A percentile compares a stretch with the other conserved stretches of the same genome.
Evolutionary conservation across 2,329 filamentous ascomycete species (phyloP).

Genomic region (Penicillium brasilianum): DNA sequence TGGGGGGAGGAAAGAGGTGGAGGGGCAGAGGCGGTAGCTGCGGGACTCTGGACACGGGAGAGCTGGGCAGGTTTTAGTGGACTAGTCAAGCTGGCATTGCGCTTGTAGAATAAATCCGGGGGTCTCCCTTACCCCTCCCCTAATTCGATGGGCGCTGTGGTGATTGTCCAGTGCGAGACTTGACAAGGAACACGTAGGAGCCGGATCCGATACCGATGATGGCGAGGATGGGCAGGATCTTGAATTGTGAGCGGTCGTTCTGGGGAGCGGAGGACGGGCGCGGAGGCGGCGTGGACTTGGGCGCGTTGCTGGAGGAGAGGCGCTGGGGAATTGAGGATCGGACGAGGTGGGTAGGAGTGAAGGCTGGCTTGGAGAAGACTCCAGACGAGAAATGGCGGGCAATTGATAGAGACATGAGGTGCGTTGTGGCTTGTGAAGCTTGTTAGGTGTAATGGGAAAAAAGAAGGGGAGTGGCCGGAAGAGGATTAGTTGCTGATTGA

Average conservation of each 20-base stretch:
- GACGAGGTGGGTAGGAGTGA: slow-evolving; percentile 9
- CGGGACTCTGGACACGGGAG: not conserved
- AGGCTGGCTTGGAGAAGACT: slow-evolving; percentile 24
- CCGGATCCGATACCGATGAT: slow-evolving; percentile 56
- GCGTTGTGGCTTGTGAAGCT: not conserved
- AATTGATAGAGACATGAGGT: slow-evolving; percentile 23
- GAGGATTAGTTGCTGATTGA: not conserved
- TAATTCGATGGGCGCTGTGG: slow-evolving; percentile 19
- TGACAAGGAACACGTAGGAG: slow-evolving; percentile 58
- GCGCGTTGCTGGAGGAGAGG: slow-evolving; percentile 24
- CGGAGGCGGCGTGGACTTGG: slow-evolving; percentile 15
- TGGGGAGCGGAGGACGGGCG: slow-evolving; percentile 31
- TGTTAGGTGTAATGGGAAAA: not conserved
- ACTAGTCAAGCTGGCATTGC: not conserved
- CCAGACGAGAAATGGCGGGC: slow-evolving; percentile 23
- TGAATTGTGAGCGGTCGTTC: slow-evolving; percentile 44
- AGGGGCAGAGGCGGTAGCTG: slow-evolving; percentile 10
- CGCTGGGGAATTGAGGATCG: slow-evolving; percentile 26
- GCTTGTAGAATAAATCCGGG: not conserved
- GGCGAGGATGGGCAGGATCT: slow-evolving; percentile 49
- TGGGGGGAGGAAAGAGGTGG: slow-evolving; percentile 32
- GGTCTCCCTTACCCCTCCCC: not conserved
- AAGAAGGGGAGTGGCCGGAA: not conserved
- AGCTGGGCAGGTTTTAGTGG: no score
- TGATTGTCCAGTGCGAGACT: slow-evolving; percentile 46